phyloP scores from a whole-genome alignment of 2,329 filamentous ascomycete genomes.

The Alternaria sp. region DNA sequence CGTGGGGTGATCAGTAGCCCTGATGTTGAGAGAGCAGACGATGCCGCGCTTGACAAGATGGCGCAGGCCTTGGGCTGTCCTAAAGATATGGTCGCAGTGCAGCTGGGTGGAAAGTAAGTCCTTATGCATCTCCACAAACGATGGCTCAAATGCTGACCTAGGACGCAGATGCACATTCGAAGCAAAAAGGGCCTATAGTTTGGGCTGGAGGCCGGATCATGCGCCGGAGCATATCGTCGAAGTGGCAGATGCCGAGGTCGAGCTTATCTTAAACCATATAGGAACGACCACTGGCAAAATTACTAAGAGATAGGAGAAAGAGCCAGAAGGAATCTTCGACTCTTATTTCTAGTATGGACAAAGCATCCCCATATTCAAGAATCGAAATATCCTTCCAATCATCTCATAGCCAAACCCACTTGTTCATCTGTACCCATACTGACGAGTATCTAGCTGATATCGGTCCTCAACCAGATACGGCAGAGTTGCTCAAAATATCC shows the following conservation, averaged over 20 bases:
- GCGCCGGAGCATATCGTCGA: slow-evolving; percentile 58
- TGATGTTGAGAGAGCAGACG: slow-evolving; percentile 49
- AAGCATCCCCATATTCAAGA: no score
- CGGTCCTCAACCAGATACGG: not conserved
- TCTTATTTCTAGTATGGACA: not conserved
- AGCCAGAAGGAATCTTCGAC: no score
- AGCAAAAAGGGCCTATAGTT: slow-evolving; percentile 50
- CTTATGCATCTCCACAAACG: not conserved
- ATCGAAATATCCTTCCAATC: no score
- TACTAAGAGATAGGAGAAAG: no score
- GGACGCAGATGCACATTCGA: slow-evolving; percentile 54
- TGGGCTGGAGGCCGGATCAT: slow-evolving; percentile 60
- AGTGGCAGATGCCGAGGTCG: slow-evolving; percentile 57
- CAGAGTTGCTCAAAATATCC: slow-evolving; percentile 1
- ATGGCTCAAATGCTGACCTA: slow-evolving; percentile 6
- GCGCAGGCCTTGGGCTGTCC: slow-evolving; percentile 23
- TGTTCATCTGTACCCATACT: not conserved
- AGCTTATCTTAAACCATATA: slow-evolving; percentile 49
- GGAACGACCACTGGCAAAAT: not conserved
- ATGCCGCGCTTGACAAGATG: slow-evolving; percentile 52
- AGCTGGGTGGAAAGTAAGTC: slow-evolving; percentile 56
- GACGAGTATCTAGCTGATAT: not conserved
- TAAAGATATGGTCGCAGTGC: slow-evolving; percentile 27
- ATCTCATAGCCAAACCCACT: not conserved
- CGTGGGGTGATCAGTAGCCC: slow-evolving; percentile 52